These are phyloP conservation scores for Komagataea norvegica DNA, from an alignment of 1,139 yeast genomes.

Conservation along the genomic window DNA sequence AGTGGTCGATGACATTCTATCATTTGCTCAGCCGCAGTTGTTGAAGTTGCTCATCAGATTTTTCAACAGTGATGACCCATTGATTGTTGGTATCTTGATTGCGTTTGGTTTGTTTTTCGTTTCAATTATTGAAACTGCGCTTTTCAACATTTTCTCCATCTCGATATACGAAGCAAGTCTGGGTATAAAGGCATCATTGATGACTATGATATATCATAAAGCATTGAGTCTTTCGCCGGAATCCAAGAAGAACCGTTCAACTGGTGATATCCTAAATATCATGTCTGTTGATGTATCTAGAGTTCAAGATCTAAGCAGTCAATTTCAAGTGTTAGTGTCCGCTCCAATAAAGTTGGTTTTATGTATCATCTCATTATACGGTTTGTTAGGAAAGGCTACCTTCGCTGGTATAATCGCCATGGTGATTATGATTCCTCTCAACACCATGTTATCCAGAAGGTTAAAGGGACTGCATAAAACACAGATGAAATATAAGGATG, in stretches of 20 bases:
- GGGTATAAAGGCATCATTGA: constrained; percentile 47
- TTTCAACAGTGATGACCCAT: constrained; percentile 40
- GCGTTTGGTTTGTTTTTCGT: constrained; percentile 46
- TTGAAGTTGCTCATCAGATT: constrained; percentile 44
- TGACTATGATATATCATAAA: constrained; percentile 48
- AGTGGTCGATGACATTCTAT: constrained; percentile 39
- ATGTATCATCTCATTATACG: constrained; percentile 52
- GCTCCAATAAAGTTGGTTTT: constrained; percentile 55
- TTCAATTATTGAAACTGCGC: constrained; percentile 41
- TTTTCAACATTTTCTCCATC: constrained; percentile 50
- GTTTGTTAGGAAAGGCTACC: constrained; percentile 57
- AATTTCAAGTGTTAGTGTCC: constrained; percentile 50
- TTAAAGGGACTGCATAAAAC: constrained; percentile 46
- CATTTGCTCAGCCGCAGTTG: constrained; percentile 55
- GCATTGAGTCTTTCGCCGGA: constrained; percentile 44
- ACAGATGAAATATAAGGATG: constrained; percentile 67
- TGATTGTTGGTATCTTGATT: constrained; percentile 47
- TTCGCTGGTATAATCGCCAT: constrained; percentile 55
- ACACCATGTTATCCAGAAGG: constrained; percentile 44
- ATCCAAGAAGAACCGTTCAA: constrained; percentile 40
- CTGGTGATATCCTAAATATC: constrained; percentile 56
- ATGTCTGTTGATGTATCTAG: constrained; percentile 57
- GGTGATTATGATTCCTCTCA: constrained; percentile 54
- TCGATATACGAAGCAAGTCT: constrained; percentile 48
- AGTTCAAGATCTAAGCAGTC: constrained; percentile 48